Evolutionary conservation across 805 yeast species (phyloP).

Genomic region (Debaryomyces maramus): DNA sequence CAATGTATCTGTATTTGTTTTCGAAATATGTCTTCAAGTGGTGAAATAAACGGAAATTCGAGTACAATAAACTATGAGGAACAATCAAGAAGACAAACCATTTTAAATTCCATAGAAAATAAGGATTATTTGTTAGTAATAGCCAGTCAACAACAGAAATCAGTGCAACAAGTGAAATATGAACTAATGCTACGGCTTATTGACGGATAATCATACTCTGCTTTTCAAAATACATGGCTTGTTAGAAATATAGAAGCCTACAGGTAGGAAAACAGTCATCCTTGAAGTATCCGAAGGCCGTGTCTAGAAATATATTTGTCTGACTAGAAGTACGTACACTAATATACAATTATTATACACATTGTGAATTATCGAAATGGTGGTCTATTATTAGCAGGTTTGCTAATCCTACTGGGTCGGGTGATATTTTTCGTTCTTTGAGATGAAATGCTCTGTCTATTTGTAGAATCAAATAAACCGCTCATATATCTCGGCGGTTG

Average conservation of each 20-base stretch:
- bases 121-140: conserved; percentile 36
- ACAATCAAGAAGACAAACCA: conserved; percentile 31
- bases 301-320: not conserved
- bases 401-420: conserved; percentile 3
- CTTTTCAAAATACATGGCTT: too few species aligned
- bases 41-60: not conserved
- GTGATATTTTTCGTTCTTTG: conserved; percentile 5
- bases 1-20: not conserved
- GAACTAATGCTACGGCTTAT: conserved; percentile 35
- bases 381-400: conserved; percentile 12
- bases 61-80: conserved; percentile 23
- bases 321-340: not conserved
- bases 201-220: conserved; percentile 13
- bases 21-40: not conserved
- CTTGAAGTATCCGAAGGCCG: too few species aligned
- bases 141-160: conserved; percentile 43
- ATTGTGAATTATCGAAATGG: conserved; percentile 16
- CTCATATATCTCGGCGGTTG: conserved; percentile 45
- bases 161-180: conserved; percentile 43
- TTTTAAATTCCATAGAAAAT: conserved; percentile 41
- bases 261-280: too few species aligned
- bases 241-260: too few species aligned
- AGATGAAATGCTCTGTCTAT: conserved; percentile 1
- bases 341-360: conserved; percentile 7
- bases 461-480: conserved; percentile 32